Evolutionary conservation across 2,329 filamentous ascomycete genomes (phyloP).

Genomic region (Monilinia vaccinii-corymbosi): DNA sequence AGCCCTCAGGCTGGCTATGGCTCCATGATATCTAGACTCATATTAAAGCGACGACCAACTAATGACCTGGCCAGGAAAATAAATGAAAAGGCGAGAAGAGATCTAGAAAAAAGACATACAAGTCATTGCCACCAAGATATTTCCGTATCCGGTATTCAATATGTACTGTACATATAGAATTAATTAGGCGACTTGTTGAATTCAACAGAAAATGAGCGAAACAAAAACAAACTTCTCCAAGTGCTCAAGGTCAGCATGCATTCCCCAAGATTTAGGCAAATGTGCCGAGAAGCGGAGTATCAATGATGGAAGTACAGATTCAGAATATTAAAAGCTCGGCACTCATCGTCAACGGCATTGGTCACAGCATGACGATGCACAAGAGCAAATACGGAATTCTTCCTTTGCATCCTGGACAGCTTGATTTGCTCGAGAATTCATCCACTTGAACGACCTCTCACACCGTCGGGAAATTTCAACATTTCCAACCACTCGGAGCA

Average conservation of each 20-base stretch:
- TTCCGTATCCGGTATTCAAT: not conserved
- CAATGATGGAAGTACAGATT: not conserved
- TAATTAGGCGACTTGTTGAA: not conserved
- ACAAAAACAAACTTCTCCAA: not conserved
- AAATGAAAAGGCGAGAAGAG: not conserved
- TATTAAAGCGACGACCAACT: not conserved
- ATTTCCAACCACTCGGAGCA: not conserved
- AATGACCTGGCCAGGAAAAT: not conserved
- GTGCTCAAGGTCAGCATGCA: not conserved
- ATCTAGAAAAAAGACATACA: not conserved
- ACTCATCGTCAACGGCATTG: not conserved
- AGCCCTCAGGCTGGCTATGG: not conserved
- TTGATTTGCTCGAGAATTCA: not conserved
- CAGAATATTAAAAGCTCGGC: not conserved
- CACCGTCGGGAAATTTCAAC: not conserved
- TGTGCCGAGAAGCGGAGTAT: not conserved
- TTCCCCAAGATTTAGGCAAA: not conserved
- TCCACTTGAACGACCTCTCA: not conserved
- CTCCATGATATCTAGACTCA: not conserved
- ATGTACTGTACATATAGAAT: not conserved
- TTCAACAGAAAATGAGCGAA: not conserved
- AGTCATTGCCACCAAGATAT: not conserved
- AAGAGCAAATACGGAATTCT: not conserved
- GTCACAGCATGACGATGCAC: not conserved
- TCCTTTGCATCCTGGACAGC: not conserved